Evolutionary conservation across 495 filamentous ascomycete genomes (phyloP), one percentile per base, ranked within the genome.

Genomic region (Xylaria acuta): DNA sequence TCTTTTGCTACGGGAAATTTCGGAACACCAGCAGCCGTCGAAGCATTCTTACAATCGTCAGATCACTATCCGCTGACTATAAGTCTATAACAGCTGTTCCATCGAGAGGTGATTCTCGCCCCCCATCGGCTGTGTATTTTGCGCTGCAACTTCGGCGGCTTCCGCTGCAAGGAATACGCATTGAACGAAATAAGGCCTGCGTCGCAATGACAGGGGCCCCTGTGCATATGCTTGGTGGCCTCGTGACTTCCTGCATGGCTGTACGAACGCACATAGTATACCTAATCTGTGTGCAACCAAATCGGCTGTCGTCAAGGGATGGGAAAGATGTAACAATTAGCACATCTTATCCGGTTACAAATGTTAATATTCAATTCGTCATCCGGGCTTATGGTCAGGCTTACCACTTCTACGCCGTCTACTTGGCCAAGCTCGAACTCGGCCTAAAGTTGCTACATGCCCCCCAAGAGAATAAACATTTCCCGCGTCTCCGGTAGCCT

Each of bases 231-330:
- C 27, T 8, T 51, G 69, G 36, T 66, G 60, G 49, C 60, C 69
- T 53, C 69, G 59, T 71, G 69, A 71, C 69, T 47, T 71, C 25
- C 36, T 64, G 51, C 65, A 67, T 67, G 20, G 65, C 65, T 67
- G 53, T 56, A 32, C 53, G 27, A 11, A 16, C 49, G 16, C 9
- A 18, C n/a, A 67, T 30, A 36, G 30, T 27, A 47, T 18, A 63
- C 60, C 43, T 22, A 38, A 20, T 60, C 27, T 56, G 53, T 56
- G 53, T 56, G 27, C 27, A 16, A 56, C 53, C 18, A 32, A 32
- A 60, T 60, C 38, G 22, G 58, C 60, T 43, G 60, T 27, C 38
- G n/a, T 43, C 12, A 43, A 40, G 12, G 38, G 34, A 25, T 20
- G 40, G 20, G 25, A 65, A 41, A n/a, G 18, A 18, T 51, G 30